Percentiles rank a stretch among this genome's conserved stretches.
These are phyloP conservation scores for Amyloporia xantha DNA, from an alignment of 768 basidiomycete genomes.

Conservation along the genomic window DNA sequence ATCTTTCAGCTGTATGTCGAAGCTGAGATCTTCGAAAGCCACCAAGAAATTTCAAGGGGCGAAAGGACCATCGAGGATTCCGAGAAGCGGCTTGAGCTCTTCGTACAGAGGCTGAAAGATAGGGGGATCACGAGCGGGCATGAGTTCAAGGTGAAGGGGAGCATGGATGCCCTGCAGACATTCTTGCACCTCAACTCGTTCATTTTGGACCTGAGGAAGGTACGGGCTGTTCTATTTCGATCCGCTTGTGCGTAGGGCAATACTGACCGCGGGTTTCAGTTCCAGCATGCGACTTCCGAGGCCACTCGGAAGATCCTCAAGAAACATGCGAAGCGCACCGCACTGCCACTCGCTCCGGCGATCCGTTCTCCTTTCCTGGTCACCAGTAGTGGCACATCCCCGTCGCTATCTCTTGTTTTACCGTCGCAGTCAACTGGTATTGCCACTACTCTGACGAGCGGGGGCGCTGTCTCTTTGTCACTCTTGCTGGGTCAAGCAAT, in stretches of 20 bases:
- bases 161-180: conserved; percentile 36
- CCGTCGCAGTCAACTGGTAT: neutral
- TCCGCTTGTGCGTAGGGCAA: no score
- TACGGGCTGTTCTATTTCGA: conserved; percentile 17
- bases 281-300: conserved; percentile 79
- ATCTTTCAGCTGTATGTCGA: conserved; percentile 87
- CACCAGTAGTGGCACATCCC: neutral
- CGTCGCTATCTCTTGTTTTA: neutral
- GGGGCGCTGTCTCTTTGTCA: conserved; percentile 36
- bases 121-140: conserved; percentile 39
- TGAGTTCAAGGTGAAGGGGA: conserved; percentile 41
- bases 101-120: conserved; percentile 49
- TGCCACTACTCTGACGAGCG: conserved; percentile 4
- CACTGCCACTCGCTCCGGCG: conserved; percentile 56
- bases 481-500: conserved; percentile 75
- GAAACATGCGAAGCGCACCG: conserved; percentile 89
- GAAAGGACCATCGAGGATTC: conserved; percentile 65
- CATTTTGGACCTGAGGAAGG: conserved; percentile 79
- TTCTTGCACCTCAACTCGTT: conserved; percentile 65
- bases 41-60: conserved; percentile 56
- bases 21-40: conserved; percentile 75
- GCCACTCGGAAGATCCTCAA: conserved; percentile 91
- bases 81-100: conserved; percentile 60
- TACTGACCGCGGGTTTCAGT: conserved; percentile 33
- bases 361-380: conserved; percentile 13